Evolutionary conservation across 305 asterid genomes (phyloP).

Genomic region (Lippia alba): DNA sequence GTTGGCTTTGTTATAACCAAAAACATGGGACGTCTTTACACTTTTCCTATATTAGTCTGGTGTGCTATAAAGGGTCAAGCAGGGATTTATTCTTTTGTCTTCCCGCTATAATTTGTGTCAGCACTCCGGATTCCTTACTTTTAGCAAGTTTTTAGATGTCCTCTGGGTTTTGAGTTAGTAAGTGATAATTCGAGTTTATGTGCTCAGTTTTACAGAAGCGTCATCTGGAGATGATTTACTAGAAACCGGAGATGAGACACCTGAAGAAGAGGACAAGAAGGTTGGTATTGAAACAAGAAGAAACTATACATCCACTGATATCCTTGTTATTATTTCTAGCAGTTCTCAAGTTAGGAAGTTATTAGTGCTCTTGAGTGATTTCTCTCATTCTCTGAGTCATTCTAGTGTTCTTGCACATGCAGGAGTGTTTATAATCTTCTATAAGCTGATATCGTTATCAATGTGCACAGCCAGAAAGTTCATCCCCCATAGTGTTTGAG

Average conservation of each 20-base stretch:
- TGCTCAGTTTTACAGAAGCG: constrained; percentile 67
- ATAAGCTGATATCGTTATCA: constrained; percentile 49
- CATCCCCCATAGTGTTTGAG: constrained; percentile 44
- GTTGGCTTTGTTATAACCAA: neutral
- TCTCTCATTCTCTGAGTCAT: neutral
- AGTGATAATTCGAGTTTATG: constrained; percentile 23
- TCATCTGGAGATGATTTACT: constrained; percentile 66
- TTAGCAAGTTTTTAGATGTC: constrained; percentile 18
- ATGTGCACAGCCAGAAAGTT: constrained; percentile 47
- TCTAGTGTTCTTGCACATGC: neutral
- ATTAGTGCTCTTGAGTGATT: neutral
- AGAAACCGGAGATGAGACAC: constrained; percentile 46
- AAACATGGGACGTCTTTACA: neutral
- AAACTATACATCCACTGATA: constrained; percentile 37
- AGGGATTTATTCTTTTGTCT: neutral
- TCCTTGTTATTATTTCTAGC: constrained; percentile 40
- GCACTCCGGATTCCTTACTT: constrained; percentile 18
- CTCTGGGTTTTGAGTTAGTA: constrained; percentile 13
- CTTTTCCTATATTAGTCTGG: constrained; percentile 16
- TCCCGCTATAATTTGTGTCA: constrained; percentile 20
- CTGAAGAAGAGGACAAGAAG: constrained; percentile 55
- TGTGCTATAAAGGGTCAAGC: neutral
- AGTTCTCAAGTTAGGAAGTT: constrained; percentile 25
- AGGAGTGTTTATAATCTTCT: constrained; percentile 22
- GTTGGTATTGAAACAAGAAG: constrained; percentile 35